Evolutionary conservation across 176 grass and related monocot genomes (phyloP).

Genomic region (Aegilops bicornis): DNA sequence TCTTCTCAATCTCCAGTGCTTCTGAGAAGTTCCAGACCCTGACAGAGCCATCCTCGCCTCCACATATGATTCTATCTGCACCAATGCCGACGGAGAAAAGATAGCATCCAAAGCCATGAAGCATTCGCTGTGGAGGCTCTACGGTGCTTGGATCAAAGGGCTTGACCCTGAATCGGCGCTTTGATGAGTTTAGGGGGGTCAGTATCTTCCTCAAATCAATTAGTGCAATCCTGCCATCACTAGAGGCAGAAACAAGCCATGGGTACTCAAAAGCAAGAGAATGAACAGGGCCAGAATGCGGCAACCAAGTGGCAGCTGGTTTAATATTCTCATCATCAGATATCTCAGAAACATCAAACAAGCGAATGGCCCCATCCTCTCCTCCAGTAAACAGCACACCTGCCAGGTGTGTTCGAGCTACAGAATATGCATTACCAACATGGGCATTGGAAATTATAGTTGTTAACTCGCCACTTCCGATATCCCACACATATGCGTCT

Average conservation of each 20-base stretch:
- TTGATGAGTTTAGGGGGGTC: slow-evolving; percentile 28
- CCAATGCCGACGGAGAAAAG: slow-evolving; percentile 75
- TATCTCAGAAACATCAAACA: slow-evolving; percentile 46
- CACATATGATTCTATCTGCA: slow-evolving; percentile 85
- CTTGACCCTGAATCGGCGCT: slow-evolving; percentile 33
- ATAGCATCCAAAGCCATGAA: slow-evolving; percentile 84
- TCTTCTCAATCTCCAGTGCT: slow-evolving; percentile 84
- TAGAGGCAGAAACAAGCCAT: slow-evolving; percentile 84
- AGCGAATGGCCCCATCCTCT: slow-evolving; percentile 78
- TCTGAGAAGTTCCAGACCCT: slow-evolving; percentile 95
- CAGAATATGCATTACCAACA: slow-evolving; percentile 68
- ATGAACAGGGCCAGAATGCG: slow-evolving; percentile 75
- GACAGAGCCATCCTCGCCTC: slow-evolving; percentile 77
- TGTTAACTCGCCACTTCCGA: slow-evolving; percentile 44
- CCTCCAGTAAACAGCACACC: slow-evolving; percentile 85
- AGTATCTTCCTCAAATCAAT: slow-evolving; percentile 88
- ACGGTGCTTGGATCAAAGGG: slow-evolving; percentile 41
- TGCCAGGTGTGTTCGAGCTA: slow-evolving; percentile 57
- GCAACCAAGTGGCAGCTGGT: slow-evolving; percentile 76
- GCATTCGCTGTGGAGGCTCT: slow-evolving; percentile 86
- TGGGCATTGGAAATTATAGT: slow-evolving; percentile 65
- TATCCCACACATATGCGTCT: slow-evolving; percentile 87
- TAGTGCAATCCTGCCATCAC: slow-evolving; percentile 77
- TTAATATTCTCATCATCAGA: slow-evolving; percentile 60
- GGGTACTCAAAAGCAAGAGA: slow-evolving; percentile 94